Base-by-base conservation (phyloP, 129 eudicot genomes). In the Erigeron canadensis region DNA sequence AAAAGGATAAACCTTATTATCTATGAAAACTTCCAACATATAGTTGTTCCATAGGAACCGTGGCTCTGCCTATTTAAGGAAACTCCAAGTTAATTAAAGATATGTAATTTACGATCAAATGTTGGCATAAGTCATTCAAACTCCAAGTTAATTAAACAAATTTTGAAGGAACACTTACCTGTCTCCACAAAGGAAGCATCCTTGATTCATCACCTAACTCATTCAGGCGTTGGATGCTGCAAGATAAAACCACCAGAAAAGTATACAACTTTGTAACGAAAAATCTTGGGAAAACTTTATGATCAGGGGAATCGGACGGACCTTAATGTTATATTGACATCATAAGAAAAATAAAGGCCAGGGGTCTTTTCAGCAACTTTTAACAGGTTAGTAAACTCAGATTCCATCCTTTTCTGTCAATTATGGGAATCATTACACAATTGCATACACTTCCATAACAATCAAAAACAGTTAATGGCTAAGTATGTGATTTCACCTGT, bases 31-130 rank as follows among this genome's bases (percentile, higher is more conserved):
- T 88, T 88, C 97, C 83, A 88, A 51, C 92, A 88, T 82, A 63
- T 88, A 88, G 71, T 84, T 91, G 79, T 91, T 91, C 97, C 97
- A 91, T 39, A 91, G 82, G 77, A 84, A 91, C 67, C 96, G 89
- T 53, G 96, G 96, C 23, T 91, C 97, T 67, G 97, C 97, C 96
- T 91, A 89, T 58, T 28, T 61, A 22, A 58, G 5, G 63, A 28
- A 22, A 50, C 66, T 72, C 51, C 39, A 39, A 19, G 3, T 46
- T 45, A 41, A 45, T 66, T 17, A 67, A 15, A 47, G 48, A 71
- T 37, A 39, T 15, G 64, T 5, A 46, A 53, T 43, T 42, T 34
- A 39, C 51, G 10, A 16, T 16, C 59, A 28, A 23, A 71, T n/a
- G n/a, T 8, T 45, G 56, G 47, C 44, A 60, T 44, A 78, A 7